Percentiles rank a stretch among this genome's conserved stretches.
Evolutionary conservation across 805 yeast species (phyloP).

Genomic region (Yamadazyma scolyti): DNA sequence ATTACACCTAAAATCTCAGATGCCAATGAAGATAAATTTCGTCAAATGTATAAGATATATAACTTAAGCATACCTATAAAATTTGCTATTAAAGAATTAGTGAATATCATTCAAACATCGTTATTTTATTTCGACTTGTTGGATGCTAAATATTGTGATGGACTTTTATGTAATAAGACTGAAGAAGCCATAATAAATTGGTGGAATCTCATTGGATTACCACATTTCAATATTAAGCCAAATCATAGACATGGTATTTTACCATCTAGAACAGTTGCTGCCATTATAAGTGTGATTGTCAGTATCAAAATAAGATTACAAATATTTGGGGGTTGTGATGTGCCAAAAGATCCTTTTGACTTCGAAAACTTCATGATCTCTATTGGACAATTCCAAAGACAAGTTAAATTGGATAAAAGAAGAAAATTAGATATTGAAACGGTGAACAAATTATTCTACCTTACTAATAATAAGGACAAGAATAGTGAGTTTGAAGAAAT

Average conservation of each 20-base stretch:
- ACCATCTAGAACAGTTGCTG: conserved; percentile 69
- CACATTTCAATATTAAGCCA: conserved; percentile 40
- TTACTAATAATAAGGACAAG: conserved; percentile 27
- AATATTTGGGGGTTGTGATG: conserved; percentile 40
- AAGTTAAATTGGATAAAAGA: conserved; percentile 48
- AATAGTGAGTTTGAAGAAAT: conserved; percentile 3
- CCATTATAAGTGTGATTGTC: conserved; percentile 72
- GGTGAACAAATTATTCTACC: conserved; percentile 28
- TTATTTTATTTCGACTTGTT: conserved; percentile 74
- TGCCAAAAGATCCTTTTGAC: conserved; percentile 82
- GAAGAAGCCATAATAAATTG: conserved; percentile 67
- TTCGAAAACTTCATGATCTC: conserved; percentile 64
- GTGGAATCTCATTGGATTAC: conserved; percentile 76
- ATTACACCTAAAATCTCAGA: conserved; percentile 64
- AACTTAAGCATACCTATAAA: conserved; percentile 46
- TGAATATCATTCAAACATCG: conserved; percentile 69
- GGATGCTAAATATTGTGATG: conserved; percentile 72
- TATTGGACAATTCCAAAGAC: conserved; percentile 76
- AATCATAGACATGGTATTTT: conserved; percentile 51
- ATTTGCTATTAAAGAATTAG: conserved; percentile 71
- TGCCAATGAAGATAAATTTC: conserved; percentile 77
- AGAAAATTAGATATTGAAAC: conserved; percentile 58
- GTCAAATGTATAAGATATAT: conserved; percentile 64
- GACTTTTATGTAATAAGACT: conserved; percentile 76
- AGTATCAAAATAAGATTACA: conserved; percentile 63